Percentiles rank a stretch among this genome's conserved stretches.
Evolutionary conservation across 2,329 filamentous ascomycete species (phyloP).

Genomic region (Dothistroma septosporum): DNA sequence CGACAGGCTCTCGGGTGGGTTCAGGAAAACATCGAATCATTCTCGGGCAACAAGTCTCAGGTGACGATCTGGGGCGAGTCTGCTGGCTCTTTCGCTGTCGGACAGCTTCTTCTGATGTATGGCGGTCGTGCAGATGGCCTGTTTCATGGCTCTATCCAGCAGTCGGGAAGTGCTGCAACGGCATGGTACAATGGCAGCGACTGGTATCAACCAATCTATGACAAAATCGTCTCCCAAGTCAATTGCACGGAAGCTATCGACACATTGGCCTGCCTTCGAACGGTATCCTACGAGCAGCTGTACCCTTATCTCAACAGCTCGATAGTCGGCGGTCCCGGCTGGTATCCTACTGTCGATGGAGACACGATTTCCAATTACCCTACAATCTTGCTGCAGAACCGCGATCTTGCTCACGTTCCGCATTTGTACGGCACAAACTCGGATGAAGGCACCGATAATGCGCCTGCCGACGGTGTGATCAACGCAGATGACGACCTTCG

Average conservation of each 20-base stretch:
- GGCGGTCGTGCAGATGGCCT: conserved; percentile 45
- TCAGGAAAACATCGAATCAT: conserved; percentile 37
- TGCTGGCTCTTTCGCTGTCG: conserved; percentile 44
- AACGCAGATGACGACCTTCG: conserved; percentile 34
- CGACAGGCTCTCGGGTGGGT: conserved; percentile 46
- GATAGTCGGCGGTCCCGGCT: conserved; percentile 27
- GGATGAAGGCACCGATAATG: conserved; percentile 61
- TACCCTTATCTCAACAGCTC: conserved; percentile 22
- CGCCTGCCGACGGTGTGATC: conserved; percentile 52
- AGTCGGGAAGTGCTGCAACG: conserved; percentile 34
- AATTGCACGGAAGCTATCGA: conserved; percentile 20
- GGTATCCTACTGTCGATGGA: conserved; percentile 50
- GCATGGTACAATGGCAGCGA: conserved; percentile 21
- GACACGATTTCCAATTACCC: conserved; percentile 53
- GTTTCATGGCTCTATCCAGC: conserved; percentile 47
- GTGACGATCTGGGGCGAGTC: conserved; percentile 24
- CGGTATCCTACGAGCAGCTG: conserved; percentile 29
- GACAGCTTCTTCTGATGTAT: conserved; percentile 44
- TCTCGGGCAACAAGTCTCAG: conserved; percentile 17
- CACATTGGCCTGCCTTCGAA: conserved; percentile 58
- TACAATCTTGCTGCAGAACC: conserved; percentile 52
- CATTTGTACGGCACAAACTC: conserved; percentile 61
- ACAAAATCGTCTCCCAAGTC: conserved; percentile 51
- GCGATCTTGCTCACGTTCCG: conserved; percentile 58
- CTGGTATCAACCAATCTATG: conserved; percentile 55